phyloP scores from a whole-genome alignment of 345 rosid genomes.

The Melaleuca alternifolia region DNA sequence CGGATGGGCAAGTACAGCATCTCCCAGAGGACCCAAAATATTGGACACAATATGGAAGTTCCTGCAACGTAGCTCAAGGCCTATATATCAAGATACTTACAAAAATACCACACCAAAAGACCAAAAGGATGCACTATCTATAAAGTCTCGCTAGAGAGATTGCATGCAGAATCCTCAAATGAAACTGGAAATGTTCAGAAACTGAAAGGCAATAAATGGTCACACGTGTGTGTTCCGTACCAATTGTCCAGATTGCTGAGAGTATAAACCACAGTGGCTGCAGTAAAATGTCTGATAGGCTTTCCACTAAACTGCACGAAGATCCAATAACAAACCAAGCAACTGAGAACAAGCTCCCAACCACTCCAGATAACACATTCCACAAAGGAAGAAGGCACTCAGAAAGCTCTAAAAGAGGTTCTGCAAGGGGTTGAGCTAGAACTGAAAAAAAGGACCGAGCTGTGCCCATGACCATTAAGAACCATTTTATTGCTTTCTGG shows the following conservation, averaged over 20 bases:
- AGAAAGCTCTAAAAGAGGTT: constrained; percentile 34
- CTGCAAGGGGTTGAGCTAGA: constrained; percentile 47
- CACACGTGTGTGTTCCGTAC: constrained; percentile 23
- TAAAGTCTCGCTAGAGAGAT: not conserved
- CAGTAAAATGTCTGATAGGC: constrained; percentile 37
- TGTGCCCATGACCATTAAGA: constrained; percentile 39
- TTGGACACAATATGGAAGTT: constrained; percentile 42
- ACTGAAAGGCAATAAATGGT: not conserved
- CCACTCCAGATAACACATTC: constrained; percentile 37
- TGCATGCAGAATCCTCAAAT: not conserved
- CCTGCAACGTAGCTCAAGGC: constrained; percentile 29
- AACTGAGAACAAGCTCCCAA: constrained; percentile 36
- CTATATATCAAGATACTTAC: not conserved
- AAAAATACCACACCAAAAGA: not conserved
- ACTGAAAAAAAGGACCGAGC: constrained; percentile 50
- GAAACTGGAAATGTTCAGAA: not conserved
- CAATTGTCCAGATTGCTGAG: constrained; percentile 44
- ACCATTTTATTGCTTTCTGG: constrained; percentile 78
- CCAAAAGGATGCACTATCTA: not conserved
- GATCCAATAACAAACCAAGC: constrained; percentile 39
- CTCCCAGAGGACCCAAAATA: constrained; percentile 63
- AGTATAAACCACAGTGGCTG: constrained; percentile 48
- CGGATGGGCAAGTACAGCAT: constrained; percentile 58
- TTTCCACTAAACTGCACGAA: constrained; percentile 30
- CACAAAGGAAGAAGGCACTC: constrained; percentile 56